These are phyloP conservation scores for Termitomyces bulborhizus DNA, from an alignment of 768 basidiomycete species.

Conservation along the genomic window DNA sequence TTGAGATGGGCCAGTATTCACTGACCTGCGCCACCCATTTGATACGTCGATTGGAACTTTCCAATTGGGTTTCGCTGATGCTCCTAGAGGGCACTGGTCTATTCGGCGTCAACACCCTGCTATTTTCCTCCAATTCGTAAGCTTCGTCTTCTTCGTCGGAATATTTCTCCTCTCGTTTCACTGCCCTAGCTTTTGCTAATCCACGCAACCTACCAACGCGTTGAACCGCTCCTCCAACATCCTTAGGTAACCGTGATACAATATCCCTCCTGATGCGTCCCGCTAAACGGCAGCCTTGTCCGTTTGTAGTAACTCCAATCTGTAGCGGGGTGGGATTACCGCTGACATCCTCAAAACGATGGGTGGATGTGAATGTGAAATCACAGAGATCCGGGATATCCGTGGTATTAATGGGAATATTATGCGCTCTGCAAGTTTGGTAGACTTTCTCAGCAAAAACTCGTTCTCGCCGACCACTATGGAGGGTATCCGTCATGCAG, in stretches of 20 bases:
- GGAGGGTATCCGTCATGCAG: slow-evolving; percentile 77
- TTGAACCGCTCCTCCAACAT: slow-evolving; percentile 68
- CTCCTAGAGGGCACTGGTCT: slow-evolving; percentile 54
- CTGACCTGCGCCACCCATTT: slow-evolving; percentile 94
- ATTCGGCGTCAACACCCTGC: slow-evolving; percentile 54
- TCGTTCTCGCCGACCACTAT: slow-evolving; percentile 36
- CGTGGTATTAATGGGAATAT: slow-evolving; percentile 79
- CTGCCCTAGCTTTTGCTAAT: slow-evolving; percentile 29
- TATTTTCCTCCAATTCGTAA: slow-evolving; percentile 50
- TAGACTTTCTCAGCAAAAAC: slow-evolving; percentile 56
- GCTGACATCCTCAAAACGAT: slow-evolving; percentile 62
- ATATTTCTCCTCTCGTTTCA: slow-evolving; percentile 6
- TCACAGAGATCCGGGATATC: slow-evolving; percentile 86
- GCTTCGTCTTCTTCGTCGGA: slow-evolving; percentile 20
- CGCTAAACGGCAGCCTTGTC: slow-evolving; percentile 82
- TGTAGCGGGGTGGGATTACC: slow-evolving; percentile 51
- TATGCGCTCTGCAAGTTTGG: slow-evolving; percentile 42
- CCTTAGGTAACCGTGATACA: slow-evolving; percentile 63
- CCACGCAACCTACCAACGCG: slow-evolving; percentile 66
- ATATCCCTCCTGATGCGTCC: slow-evolving; percentile 79
- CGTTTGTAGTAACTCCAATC: slow-evolving; percentile 86
- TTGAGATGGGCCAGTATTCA: slow-evolving; percentile 90
- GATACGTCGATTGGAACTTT: slow-evolving; percentile 61
- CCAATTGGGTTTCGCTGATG: slow-evolving; percentile 30
- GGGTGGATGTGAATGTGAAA: slow-evolving; percentile 81